Conservation (phyloP, 768 basidiomycete species). For the Russula vinacea region DNA sequence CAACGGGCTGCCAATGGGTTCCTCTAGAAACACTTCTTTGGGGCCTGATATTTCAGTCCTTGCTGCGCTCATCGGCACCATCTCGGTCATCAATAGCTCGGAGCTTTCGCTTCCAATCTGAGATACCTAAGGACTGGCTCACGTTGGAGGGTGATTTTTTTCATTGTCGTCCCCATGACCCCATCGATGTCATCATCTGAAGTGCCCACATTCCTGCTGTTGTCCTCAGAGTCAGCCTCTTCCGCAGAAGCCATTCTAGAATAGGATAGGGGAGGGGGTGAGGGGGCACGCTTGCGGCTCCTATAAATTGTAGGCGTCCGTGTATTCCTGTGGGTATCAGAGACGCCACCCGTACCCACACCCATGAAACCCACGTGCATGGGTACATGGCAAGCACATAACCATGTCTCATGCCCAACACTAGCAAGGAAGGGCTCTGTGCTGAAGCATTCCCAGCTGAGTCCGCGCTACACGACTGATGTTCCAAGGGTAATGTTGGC, state of each 20-base stretch:
- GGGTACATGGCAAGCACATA: too few species aligned
- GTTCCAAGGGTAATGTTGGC: too few species aligned
- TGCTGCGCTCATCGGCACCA: conserved; percentile 10
- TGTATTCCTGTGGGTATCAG: too few species aligned
- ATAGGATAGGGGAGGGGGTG: conserved; percentile 16
- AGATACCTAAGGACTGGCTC: background rate
- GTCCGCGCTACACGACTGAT: too few species aligned
- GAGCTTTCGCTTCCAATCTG: conserved; percentile 26
- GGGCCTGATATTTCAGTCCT: conserved; percentile 5
- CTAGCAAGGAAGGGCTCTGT: too few species aligned
- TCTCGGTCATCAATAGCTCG: conserved; percentile 25
- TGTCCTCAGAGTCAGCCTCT: conserved; percentile 27
- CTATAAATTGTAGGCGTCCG: too few species aligned
- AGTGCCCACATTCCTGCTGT: background rate
- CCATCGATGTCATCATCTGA: conserved; percentile 14
- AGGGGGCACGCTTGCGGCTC: conserved; percentile 5
- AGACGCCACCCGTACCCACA: too few species aligned
- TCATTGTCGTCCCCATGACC: background rate
- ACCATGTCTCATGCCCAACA: too few species aligned
- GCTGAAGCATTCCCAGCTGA: too few species aligned
- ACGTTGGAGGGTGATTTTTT: conserved; percentile 2
- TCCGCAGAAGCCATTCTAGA: conserved; percentile 12
- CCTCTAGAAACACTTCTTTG: background rate
- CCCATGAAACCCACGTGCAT: too few species aligned
- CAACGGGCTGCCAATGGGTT: conserved; percentile 22